phyloP scores from a whole-genome alignment of 129 eudicot genomes.

The Flaveria linearis region DNA sequence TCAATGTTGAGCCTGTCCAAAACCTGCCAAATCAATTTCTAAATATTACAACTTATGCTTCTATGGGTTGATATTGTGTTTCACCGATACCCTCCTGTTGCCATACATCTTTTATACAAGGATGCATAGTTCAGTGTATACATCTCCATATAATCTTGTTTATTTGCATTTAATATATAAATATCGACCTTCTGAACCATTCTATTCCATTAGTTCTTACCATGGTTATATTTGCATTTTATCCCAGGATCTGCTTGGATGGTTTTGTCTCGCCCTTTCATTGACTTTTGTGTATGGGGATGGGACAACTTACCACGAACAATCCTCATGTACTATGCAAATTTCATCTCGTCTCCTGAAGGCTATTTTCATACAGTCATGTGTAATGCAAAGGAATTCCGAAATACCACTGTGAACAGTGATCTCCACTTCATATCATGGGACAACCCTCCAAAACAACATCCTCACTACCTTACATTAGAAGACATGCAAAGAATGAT shows the following conservation, averaged over 20 bases:
- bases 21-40: too few relatives aligned
- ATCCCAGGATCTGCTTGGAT: constrained; percentile 89
- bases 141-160: background rate
- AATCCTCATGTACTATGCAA: constrained; percentile 74
- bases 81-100: too few relatives aligned
- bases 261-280: constrained; percentile 68
- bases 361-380: constrained; percentile 90
- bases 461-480: constrained; percentile 41
- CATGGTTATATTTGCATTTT: constrained; percentile 7
- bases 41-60: too few relatives aligned
- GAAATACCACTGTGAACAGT: constrained; percentile 56
- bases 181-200: background rate
- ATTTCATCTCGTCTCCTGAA: constrained; percentile 86
- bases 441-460: constrained; percentile 93
- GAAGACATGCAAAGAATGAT: constrained; percentile 58
- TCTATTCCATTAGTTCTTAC: background rate
- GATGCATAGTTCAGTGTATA: background rate
- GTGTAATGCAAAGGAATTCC: constrained; percentile 74
- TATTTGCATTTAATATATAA: background rate
- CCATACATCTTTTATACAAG: too few relatives aligned
- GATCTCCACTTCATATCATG: constrained; percentile 92
- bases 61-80: too few relatives aligned
- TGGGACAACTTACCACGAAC: constrained; percentile 91
- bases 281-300: constrained; percentile 86
- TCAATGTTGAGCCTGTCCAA: too few relatives aligned